A percentile compares a stretch with the other conserved stretches of the same genome.
Conservation (phyloP, 768 basidiomycete genomes). For the Kwoniella sp. region DNA sequence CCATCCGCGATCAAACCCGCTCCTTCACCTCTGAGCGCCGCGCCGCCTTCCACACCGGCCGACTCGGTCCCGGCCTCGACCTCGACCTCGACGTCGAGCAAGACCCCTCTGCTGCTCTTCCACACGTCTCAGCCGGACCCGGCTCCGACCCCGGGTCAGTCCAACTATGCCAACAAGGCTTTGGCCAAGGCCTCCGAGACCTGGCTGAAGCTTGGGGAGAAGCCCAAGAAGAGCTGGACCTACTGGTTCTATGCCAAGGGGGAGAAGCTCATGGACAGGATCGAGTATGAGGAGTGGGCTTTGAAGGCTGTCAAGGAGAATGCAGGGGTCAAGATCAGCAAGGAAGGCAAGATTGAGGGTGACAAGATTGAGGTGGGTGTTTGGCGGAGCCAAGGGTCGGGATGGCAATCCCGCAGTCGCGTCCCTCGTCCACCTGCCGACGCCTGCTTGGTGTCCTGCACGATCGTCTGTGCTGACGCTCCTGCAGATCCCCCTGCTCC, state of each 20-base stretch:
- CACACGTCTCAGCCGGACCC: constrained; percentile 32
- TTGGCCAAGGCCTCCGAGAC: constrained; percentile 33
- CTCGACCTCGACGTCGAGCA: not conserved
- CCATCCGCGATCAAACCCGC: not conserved
- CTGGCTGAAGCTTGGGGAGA: constrained; percentile 44
- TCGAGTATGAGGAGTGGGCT: constrained; percentile 52
- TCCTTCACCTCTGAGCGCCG: constrained; percentile 2
- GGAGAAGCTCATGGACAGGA: constrained; percentile 51
- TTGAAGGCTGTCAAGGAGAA: constrained; percentile 46
- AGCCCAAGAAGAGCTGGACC: constrained; percentile 39
- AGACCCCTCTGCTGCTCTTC: constrained; percentile 26
- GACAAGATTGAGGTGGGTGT: constrained; percentile 36
- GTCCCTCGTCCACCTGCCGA: too few species aligned
- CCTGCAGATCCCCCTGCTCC: constrained; percentile 39
- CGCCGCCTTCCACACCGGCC: constrained; percentile 2
- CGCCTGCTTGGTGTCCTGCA: too few species aligned
- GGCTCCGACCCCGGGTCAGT: not conserved
- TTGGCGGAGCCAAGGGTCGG: not conserved
- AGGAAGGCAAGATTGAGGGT: constrained; percentile 18
- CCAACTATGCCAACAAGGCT: constrained; percentile 8
- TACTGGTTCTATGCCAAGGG: constrained; percentile 44
- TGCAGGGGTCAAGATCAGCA: constrained; percentile 36
- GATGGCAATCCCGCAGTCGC: too few species aligned
- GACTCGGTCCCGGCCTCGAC: constrained; percentile 3
- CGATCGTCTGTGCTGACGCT: too few species aligned